Evolutionary conservation across 805 yeast genomes (phyloP), one percentile per base, ranked within the genome.

Genomic region (Starmera caribaea): DNA sequence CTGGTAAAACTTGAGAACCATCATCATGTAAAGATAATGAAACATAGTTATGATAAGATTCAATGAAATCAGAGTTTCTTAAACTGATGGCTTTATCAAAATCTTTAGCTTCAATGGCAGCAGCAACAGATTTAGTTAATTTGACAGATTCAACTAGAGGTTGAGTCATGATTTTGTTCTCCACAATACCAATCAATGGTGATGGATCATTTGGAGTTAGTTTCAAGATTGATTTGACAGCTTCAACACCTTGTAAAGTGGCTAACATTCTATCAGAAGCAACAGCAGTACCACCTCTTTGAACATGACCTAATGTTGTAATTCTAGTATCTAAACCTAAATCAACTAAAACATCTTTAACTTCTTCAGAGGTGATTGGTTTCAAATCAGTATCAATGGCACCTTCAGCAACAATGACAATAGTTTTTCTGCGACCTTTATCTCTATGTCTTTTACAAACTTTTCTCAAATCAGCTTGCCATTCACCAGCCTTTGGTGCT

Each of bases 271-370:
- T 76, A 61, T 92, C 98, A 53, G 73, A 86, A 3, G 97, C 97
- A 40, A 89, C 96, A 17, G 98, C 97, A 35, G 95, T 76, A 62
- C 98, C 98, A 67, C 98, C 98, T 65, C 98, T 78, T 70, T 92
- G 98, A 40, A 92, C 97, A 61, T 92, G 98, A 40, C 98, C 98
- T 51, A 92, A 70, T 11, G 94, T 86, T 33, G 98, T 92, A 53
- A 90, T 81, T 61, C 97, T 79, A 5, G 97, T 90, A 59, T 92
- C 98, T 41, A 92, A 73, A 11, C 96, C 96, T 45, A 92, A 66
- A 41, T 79, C 80, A 36, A 84, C 85, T 43, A 92, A 69, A 14
- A 81, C 92, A 38, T 86, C 77, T 62, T 82, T 81, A 43, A 92
- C 97, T 46, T 78, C 77, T 29, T 78, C 77, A 14, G 94, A 72